Evolutionary conservation across 352 stramenopile genomes (phyloP), one percentile per base, ranked within the genome.

Genomic region (Globisporangium viniferum): DNA sequence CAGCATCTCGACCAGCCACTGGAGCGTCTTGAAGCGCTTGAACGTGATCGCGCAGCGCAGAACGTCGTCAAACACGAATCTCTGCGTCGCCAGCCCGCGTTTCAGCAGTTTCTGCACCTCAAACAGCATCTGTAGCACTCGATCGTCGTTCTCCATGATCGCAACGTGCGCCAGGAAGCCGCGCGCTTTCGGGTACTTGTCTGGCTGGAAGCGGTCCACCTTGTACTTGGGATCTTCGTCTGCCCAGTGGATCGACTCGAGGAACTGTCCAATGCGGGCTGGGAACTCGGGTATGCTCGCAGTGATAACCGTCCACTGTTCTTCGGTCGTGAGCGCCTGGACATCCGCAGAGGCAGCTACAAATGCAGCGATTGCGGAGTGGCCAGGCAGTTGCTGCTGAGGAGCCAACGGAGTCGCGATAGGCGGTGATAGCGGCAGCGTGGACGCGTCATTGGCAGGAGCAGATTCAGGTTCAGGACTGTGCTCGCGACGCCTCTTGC

Each of bases 131-230:
- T 53, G 36, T 15, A 69, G 63, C 39, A 61, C 44, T 1, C 10
- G 20, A 1, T n/a, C n/a, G 24, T 69, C 54, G n/a, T 48, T 49
- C 56, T 69, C 63, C 20, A 69, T 24, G 36, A 69, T 27, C 54
- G 55, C 63, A 2, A 63, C 24, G 55, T 69, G 63, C 41, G 63
- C 41, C 4, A 69, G 14, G 29, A 69, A 69, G 39, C 63, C 63
- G 31, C 44, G 20, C n/a, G 14, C 20, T 12, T 58, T 59, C 3
- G 63, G 63, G 53, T 64, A 69, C 36, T 57, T 63, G 39, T 57
- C 53, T 22, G 54, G 63, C 8, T 58, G 63, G 63, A 69, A 69
- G 22, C 39, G 63, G 29, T 69, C 63, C 12, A 69, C 63, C 8
- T 69, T 62, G 63, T 69, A 69, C 22, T 56, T 69, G 18, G 63